Evolutionary conservation across 768 basidiomycete genomes (phyloP).

Genomic region (Sarcodon sp.): DNA sequence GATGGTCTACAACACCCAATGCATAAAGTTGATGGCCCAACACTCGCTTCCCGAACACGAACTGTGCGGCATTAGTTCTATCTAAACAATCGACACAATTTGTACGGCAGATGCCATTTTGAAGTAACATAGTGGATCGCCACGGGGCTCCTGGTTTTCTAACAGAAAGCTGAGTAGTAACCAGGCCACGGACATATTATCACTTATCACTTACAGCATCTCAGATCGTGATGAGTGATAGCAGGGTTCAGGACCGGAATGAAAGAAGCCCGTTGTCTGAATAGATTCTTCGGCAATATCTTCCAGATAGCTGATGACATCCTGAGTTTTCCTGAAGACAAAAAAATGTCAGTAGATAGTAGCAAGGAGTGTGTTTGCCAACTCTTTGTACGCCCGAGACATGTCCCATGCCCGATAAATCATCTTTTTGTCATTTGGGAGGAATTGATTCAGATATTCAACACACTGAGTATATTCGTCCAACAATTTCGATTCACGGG

Average conservation of each 20-base stretch:
- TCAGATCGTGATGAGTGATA: constrained; percentile 46
- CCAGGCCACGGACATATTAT: constrained; percentile 3
- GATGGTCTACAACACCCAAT: constrained; percentile 76
- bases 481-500: constrained; percentile 81
- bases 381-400: constrained; percentile 92
- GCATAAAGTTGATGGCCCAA: constrained; percentile 94
- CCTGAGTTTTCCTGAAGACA: constrained; percentile 69
- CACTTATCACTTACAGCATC: constrained; percentile 3
- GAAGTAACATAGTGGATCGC: constrained; percentile 62
- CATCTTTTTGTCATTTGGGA: constrained; percentile 80
- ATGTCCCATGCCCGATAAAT: constrained; percentile 94
- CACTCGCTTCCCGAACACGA: constrained; percentile 91
- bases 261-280: constrained; percentile 88
- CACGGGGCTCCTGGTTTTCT: constrained; percentile 25
- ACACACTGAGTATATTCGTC: constrained; percentile 91
- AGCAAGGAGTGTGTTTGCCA: constrained; percentile 8
- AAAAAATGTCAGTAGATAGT: background rate
- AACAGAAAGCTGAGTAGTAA: background rate
- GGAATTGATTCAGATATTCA: constrained; percentile 86
- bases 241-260: constrained; percentile 81
- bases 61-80: constrained; percentile 93
- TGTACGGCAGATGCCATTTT: constrained; percentile 85
- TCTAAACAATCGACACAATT: constrained; percentile 98
- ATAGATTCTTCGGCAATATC: constrained; percentile 92
- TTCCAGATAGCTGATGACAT: constrained; percentile 90